phyloP scores from a whole-genome alignment of 2,329 filamentous ascomycete species.

The Fusarium musae region DNA sequence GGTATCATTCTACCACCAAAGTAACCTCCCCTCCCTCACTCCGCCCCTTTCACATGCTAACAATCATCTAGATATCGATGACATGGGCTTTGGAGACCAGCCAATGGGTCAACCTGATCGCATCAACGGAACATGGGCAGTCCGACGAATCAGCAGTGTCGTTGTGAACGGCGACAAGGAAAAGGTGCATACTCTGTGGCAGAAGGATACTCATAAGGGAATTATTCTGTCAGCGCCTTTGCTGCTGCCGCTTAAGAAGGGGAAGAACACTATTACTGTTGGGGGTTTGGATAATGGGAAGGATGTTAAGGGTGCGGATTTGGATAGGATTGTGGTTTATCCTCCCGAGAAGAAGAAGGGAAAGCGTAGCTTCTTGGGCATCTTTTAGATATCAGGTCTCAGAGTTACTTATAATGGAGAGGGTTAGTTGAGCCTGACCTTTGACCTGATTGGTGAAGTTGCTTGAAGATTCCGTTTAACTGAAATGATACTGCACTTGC shows the following conservation, averaged over 20 bases:
- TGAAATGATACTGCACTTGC: rapidly evolving
- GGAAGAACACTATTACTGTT: conserved; percentile 66
- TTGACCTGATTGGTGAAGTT: not conserved
- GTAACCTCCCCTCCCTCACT: conserved; percentile 1
- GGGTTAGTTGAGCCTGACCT: rapidly evolving
- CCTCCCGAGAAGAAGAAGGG: conserved; percentile 57
- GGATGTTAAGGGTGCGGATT: conserved; percentile 66
- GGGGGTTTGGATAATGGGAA: conserved; percentile 67
- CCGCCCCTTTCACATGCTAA: rapidly evolving
- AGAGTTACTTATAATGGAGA: not conserved
- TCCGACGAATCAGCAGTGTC: conserved; percentile 69
- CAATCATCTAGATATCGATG: conserved; percentile 58
- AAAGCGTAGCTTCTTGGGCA: conserved; percentile 5
- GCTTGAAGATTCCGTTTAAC: rapidly evolving
- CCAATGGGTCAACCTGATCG: conserved; percentile 67
- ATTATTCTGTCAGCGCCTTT: conserved; percentile 69
- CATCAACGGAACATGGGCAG: conserved; percentile 68
- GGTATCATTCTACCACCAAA: conserved; percentile 67
- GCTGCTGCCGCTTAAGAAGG: conserved; percentile 63
- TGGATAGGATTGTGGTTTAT: conserved; percentile 70
- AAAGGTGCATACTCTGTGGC: conserved; percentile 61
- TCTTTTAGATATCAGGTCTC: not conserved
- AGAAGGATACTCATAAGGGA: conserved; percentile 66
- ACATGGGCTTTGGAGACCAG: conserved; percentile 69
- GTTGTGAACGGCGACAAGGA: conserved; percentile 62